Evolutionary conservation across 768 basidiomycete genomes (phyloP).

Genomic region (Russula vinacea): DNA sequence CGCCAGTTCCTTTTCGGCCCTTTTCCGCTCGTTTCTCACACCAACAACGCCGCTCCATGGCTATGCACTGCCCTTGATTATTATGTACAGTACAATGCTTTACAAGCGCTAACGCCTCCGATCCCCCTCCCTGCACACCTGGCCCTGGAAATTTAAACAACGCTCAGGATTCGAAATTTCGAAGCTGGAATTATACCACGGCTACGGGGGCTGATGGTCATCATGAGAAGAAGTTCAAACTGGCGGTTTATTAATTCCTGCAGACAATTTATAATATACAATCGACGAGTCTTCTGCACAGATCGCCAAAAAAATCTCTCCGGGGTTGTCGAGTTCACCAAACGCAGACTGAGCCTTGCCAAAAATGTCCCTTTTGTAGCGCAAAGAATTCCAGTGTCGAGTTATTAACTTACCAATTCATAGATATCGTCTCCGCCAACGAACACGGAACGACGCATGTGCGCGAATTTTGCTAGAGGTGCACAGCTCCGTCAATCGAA

Average conservation of each 20-base stretch:
- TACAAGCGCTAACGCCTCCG: background rate
- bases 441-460: constrained; percentile 20
- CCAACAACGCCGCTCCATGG: too few relatives aligned
- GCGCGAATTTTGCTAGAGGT: background rate
- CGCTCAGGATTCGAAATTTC: too few relatives aligned
- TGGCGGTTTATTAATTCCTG: constrained; percentile 22
- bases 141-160: too few relatives aligned
- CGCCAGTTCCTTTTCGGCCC: background rate
- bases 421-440: constrained; percentile 18
- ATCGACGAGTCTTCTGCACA: constrained; percentile 26
- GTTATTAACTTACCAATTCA: constrained; percentile 25
- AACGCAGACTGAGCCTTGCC: constrained; percentile 21
- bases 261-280: constrained; percentile 27
- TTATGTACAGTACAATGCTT: background rate
- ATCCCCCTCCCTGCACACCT: background rate
- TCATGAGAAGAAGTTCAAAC: too few relatives aligned
- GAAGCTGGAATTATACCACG: too few relatives aligned
- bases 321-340: constrained; percentile 8
- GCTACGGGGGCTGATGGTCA: too few relatives aligned
- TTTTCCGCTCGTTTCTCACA: background rate
- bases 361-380: background rate
- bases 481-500: background rate
- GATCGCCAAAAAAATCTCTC: constrained; percentile 25
- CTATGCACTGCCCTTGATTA: background rate
- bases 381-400: too few relatives aligned